Conservation (phyloP, 1,284 basidiomycete genomes). For the Puccinia coronata region DNA sequence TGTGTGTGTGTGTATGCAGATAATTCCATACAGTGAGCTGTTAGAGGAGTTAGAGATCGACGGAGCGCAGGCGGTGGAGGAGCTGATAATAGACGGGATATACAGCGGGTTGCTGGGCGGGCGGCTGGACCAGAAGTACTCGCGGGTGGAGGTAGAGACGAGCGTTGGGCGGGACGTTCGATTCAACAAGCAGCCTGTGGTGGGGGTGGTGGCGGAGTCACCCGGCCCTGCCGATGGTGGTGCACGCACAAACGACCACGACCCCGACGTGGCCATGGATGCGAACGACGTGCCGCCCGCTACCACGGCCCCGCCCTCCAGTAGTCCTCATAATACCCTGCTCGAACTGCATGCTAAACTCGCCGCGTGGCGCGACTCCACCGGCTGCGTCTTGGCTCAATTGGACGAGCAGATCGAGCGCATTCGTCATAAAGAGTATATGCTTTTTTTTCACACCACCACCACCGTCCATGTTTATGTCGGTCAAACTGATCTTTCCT, state of each 20-base stretch:
- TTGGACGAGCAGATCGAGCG: constrained; percentile 32
- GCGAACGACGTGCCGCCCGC: not conserved
- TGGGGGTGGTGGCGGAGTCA: not conserved
- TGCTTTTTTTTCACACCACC: not conserved
- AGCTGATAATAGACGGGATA: constrained; percentile 91
- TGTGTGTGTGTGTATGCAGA: constrained; percentile 62
- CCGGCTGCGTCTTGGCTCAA: constrained; percentile 12
- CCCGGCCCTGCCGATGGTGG: not conserved
- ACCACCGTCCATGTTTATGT: not conserved
- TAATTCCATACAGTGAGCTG: constrained; percentile 71
- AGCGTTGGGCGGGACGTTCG: constrained; percentile 84
- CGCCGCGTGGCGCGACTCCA: constrained; percentile 16
- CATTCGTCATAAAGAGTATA: constrained; percentile 39
- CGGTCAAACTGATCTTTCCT: not conserved
- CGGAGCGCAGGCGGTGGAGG: constrained; percentile 81
- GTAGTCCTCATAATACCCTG: not conserved
- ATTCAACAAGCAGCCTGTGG: constrained; percentile 58
- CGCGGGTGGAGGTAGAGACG: constrained; percentile 83
- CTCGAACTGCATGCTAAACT: constrained; percentile 2
- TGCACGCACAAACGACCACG: not conserved
- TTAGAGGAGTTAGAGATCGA: constrained; percentile 70
- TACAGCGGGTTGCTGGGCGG: constrained; percentile 84
- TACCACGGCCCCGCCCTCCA: not conserved
- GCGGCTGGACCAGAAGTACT: constrained; percentile 84
- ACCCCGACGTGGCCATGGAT: constrained; percentile 38